A percentile compares a stretch with the other conserved stretches of the same genome.
Evolutionary conservation across 129 eudicot genomes (phyloP).

Genomic region (Arctium lappa): DNA sequence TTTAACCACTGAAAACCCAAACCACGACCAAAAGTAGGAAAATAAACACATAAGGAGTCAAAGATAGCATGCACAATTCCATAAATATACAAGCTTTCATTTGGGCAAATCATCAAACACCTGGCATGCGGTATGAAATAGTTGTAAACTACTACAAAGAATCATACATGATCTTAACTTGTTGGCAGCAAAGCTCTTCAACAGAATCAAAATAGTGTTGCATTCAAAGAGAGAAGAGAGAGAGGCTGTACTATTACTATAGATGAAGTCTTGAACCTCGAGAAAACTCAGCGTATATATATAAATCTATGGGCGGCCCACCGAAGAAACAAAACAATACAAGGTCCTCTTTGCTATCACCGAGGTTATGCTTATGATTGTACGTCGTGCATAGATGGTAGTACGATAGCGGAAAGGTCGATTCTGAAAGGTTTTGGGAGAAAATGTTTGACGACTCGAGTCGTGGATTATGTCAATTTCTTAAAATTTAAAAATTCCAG

Average conservation of each 20-base stretch:
- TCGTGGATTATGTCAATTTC: neutral
- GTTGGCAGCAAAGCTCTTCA: constrained; percentile 8
- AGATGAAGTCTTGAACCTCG: neutral
- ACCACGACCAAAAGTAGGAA: neutral
- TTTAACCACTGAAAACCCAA: neutral
- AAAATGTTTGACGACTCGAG: neutral
- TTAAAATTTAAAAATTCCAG: neutral
- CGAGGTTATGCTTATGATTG: neutral
- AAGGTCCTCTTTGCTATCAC: neutral
- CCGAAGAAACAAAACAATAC: constrained; percentile 13
- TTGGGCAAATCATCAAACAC: constrained; percentile 18
- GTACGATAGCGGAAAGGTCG: neutral
- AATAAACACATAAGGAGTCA: neutral
- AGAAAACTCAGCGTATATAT: neutral
- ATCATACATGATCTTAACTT: neutral
- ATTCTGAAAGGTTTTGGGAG: neutral
- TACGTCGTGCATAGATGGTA: neutral
- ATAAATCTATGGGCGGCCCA: constrained; percentile 21
- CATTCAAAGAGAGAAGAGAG: neutral
- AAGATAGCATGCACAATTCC: neutral
- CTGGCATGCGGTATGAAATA: constrained; percentile 10
- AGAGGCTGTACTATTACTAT: neutral
- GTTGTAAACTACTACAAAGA: neutral
- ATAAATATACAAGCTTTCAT: neutral
- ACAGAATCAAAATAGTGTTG: neutral